Conservation (phyloP, 139 green algal genomes). For the Micractinium conductrix region DNA sequence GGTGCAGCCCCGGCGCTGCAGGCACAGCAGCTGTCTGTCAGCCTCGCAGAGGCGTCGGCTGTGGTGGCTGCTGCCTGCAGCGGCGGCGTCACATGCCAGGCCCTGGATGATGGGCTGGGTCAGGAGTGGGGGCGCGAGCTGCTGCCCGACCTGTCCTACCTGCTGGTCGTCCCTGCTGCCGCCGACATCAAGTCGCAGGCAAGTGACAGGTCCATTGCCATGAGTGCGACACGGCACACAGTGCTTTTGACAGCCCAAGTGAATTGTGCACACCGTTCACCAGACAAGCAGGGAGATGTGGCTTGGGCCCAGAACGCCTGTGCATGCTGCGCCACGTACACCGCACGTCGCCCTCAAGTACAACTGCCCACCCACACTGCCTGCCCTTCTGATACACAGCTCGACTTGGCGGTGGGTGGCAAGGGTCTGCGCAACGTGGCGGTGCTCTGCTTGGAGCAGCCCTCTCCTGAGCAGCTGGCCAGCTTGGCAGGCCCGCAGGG, state of each 20-base stretch:
- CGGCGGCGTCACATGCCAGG: constrained; percentile 1
- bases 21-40: too few relatives aligned
- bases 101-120: constrained; percentile 26
- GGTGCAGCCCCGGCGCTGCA: too few relatives aligned
- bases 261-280: too few relatives aligned
- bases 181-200: constrained; percentile 5
- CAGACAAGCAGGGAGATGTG: too few relatives aligned
- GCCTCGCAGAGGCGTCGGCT: background rate
- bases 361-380: too few relatives aligned
- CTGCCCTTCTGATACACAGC: too few relatives aligned
- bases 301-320: too few relatives aligned
- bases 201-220: background rate
- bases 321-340: too few relatives aligned
- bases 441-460: constrained; percentile 24
- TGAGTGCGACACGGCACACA: too few relatives aligned
- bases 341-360: too few relatives aligned
- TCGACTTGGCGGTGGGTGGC: background rate
- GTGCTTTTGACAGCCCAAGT: too few relatives aligned
- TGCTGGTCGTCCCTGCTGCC: constrained; percentile 6
- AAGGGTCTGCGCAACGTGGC: constrained; percentile 26
- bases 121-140: constrained; percentile 25
- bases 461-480: background rate
- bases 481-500: background rate
- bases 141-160: constrained; percentile 21
- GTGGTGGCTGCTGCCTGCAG: constrained; percentile 17